A percentile compares a stretch with the other conserved stretches of the same genome.
Evolutionary conservation across 2,329 filamentous ascomycete genomes (phyloP).

Genomic region (Ophiostoma quercus): DNA sequence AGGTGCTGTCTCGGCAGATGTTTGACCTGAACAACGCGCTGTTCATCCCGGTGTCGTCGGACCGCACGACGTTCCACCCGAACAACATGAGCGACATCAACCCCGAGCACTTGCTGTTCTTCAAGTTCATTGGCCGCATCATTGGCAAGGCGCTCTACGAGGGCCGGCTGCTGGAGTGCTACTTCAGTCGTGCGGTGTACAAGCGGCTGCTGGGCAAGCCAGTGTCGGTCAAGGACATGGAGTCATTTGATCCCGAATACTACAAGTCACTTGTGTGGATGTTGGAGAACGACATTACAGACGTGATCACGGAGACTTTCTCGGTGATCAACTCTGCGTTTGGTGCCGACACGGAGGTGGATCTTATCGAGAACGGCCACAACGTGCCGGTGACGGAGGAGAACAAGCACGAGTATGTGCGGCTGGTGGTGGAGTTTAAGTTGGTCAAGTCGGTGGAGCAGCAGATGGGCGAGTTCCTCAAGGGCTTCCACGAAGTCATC

Average conservation of each 20-base stretch:
- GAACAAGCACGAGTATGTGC: slow-evolving; percentile 97
- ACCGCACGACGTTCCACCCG: slow-evolving; percentile 97
- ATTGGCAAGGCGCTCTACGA: slow-evolving; percentile 98
- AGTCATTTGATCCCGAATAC: slow-evolving; percentile 95
- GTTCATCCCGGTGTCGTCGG: slow-evolving; percentile 93
- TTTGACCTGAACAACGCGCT: slow-evolving; percentile 97
- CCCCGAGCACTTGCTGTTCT: slow-evolving; percentile 92
- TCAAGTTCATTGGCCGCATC: slow-evolving; percentile 98
- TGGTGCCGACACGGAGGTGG: slow-evolving; percentile 79
- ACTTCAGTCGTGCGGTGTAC: slow-evolving; percentile 98
- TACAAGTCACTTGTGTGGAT: slow-evolving; percentile 99
- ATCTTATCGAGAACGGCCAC: slow-evolving; percentile 79
- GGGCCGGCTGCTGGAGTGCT: slow-evolving; percentile 90
- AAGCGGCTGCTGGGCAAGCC: slow-evolving; percentile 93
- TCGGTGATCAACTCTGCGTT: slow-evolving; percentile 92
- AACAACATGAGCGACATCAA: slow-evolving; percentile 93
- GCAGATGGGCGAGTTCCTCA: slow-evolving; percentile 88
- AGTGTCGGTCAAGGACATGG: slow-evolving; percentile 98
- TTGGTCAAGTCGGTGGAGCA: slow-evolving; percentile 87
- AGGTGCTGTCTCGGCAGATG: slow-evolving; percentile 94
- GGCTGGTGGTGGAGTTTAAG: slow-evolving; percentile 88
- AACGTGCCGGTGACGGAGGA: slow-evolving; percentile 94
- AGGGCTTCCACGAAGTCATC: slow-evolving; percentile 97
- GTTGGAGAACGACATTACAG: slow-evolving; percentile 96
- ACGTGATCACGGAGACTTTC: slow-evolving; percentile 95